Percentiles rank a stretch among this genome's conserved stretches.
phyloP scores from a whole-genome alignment of 169 alveolate genomes.

The Plasmodium gonderi region DNA sequence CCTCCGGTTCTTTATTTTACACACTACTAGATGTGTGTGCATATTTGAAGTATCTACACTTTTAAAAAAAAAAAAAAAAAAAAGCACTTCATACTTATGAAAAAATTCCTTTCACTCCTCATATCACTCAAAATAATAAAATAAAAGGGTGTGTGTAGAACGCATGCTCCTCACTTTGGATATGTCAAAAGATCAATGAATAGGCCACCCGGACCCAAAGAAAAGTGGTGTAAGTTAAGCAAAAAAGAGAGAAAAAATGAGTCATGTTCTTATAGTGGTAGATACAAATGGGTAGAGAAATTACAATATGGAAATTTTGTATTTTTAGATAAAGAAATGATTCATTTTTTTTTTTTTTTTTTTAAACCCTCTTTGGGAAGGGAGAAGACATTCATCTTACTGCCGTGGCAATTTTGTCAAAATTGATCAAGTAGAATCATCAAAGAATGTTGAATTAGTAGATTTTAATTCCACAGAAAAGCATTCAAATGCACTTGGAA shows the following conservation, averaged over 20 bases:
- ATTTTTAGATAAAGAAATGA: no score
- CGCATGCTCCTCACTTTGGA: conserved; percentile 94
- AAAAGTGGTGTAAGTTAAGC: conserved; percentile 90
- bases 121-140: not conserved
- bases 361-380: conserved; percentile 13
- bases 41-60: no score
- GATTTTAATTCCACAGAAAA: not conserved
- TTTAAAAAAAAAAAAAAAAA: no score
- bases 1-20: no score
- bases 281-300: no score
- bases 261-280: no score
- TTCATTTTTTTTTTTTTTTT: not conserved
- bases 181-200: conserved; percentile 91
- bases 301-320: not conserved
- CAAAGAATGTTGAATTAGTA: conserved; percentile 11
- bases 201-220: conserved; percentile 92
- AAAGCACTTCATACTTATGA: no score
- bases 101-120: conserved; percentile 8
- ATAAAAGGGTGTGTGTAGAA: conserved; percentile 93
- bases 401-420: conserved; percentile 89
- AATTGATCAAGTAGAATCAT: conserved; percentile 78
- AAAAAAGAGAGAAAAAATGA: not conserved
- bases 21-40: no score
- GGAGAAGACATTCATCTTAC: conserved; percentile 82
- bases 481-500: not conserved